Percentiles rank a stretch among this genome's conserved stretches.
Conservation (phyloP, 1,139 yeast species). For the Hyphopichia pseudoburtonii region DNA sequence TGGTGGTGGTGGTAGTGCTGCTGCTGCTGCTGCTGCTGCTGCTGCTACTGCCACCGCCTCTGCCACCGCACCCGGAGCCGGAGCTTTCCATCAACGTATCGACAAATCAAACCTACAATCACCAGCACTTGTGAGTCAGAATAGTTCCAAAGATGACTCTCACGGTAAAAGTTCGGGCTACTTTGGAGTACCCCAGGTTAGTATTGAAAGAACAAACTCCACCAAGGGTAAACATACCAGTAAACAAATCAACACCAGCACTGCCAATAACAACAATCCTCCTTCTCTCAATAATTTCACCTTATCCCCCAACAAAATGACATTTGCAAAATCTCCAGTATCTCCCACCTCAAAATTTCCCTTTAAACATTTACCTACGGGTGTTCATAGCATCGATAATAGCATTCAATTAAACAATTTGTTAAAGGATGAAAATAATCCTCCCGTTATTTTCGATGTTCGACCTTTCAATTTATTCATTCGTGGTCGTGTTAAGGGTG, state of each 20-base stretch:
- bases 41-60: too few relatives aligned
- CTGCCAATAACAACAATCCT: not conserved
- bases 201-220: conserved; percentile 1
- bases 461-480: conserved; percentile 38
- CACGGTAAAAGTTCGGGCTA: not conserved
- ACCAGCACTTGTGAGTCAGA: not conserved
- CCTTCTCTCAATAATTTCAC: not conserved
- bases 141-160: not conserved
- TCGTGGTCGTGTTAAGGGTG: conserved; percentile 23
- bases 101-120: not conserved
- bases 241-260: not conserved
- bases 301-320: not conserved
- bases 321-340: conserved; percentile 5
- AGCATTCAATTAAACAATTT: conserved; percentile 2
- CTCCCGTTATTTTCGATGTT: conserved; percentile 30
- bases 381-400: conserved; percentile 4
- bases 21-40: too few relatives aligned
- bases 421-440: not conserved
- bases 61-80: too few relatives aligned
- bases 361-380: conserved; percentile 9
- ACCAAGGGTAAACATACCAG: not conserved
- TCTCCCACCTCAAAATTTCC: conserved; percentile 12
- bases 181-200: conserved; percentile 4
- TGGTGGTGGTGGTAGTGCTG: too few relatives aligned
- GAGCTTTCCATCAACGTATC: too few relatives aligned